These are phyloP conservation scores for Cucurbita pepo DNA, from an alignment of 306 rosid species.

Conservation along the genomic window DNA sequence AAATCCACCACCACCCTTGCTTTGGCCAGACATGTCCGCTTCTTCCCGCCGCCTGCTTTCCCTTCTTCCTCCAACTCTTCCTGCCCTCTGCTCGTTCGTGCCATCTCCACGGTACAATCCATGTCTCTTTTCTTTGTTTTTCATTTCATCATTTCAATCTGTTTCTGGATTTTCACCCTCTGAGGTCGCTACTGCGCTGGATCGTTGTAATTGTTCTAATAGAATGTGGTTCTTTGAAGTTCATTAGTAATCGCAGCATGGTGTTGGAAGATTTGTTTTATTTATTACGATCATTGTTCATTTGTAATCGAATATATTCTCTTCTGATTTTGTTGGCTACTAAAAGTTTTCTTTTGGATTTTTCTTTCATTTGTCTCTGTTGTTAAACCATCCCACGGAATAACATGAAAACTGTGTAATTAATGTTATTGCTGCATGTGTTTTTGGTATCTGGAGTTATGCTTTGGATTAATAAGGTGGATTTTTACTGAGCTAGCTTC, in stretches of 20 bases:
- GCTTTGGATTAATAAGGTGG: not conserved
- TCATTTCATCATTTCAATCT: not conserved
- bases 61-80: slow-evolving; percentile 16
- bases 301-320: not conserved
- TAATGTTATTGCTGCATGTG: not conserved
- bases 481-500: not conserved
- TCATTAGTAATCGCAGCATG: not conserved
- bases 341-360: not conserved
- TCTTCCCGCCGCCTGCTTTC: slow-evolving; percentile 29
- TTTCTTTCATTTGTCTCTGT: not conserved
- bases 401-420: not conserved
- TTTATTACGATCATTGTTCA: not conserved
- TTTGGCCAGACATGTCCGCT: slow-evolving; percentile 15
- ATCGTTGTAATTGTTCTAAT: not conserved
- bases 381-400: not conserved
- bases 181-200: not conserved
- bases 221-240: not conserved
- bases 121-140: not conserved
- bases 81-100: slow-evolving; percentile 32
- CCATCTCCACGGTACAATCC: slow-evolving; percentile 52
- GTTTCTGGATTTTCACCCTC: not conserved
- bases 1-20: slow-evolving; percentile 37
- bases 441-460: not conserved
- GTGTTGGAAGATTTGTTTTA: not conserved
- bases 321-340: not conserved